Conservation (phyloP, 371 early-diverging fungal genomes). For the Nosema muscidifuracis region DNA sequence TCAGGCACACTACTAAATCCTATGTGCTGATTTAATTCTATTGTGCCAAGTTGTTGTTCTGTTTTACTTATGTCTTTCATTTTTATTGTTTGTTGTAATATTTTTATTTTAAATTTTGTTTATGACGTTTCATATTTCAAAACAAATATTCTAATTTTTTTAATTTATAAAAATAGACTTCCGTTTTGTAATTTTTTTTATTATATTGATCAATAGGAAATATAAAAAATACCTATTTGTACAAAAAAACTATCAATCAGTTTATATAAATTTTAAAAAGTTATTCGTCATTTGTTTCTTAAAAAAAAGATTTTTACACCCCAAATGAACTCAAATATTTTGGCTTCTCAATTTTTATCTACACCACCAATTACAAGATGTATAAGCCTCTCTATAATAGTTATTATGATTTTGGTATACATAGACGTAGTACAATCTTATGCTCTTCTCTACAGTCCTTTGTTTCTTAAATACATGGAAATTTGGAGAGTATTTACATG, state of each 20-base stretch:
- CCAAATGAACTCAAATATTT: slow-evolving; percentile 23
- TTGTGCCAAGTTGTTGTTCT: slow-evolving; percentile 33
- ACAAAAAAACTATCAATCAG: too few species aligned
- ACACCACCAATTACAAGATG: slow-evolving; percentile 55
- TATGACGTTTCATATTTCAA: too few species aligned
- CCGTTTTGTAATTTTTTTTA: too few species aligned
- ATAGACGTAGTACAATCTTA: slow-evolving; percentile 49
- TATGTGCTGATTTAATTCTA: slow-evolving; percentile 18
- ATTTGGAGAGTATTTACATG: slow-evolving; percentile 58
- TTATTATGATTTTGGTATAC: slow-evolving; percentile 44
- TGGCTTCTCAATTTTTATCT: background rate
- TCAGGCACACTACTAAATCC: slow-evolving; percentile 94
- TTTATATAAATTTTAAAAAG: too few species aligned
- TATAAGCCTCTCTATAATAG: slow-evolving; percentile 32
- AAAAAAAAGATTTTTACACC: background rate
- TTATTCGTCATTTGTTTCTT: too few species aligned
- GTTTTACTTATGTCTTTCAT: background rate
- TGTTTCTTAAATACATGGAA: slow-evolving; percentile 54
- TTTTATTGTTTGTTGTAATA: background rate
- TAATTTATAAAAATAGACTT: too few species aligned
- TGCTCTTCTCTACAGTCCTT: slow-evolving; percentile 48
- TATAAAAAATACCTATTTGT: too few species aligned
- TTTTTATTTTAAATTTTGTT: too few species aligned
- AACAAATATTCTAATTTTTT: too few species aligned
- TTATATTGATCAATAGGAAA: too few species aligned